These are phyloP conservation scores for Anthracocystis panici-leucophaei DNA, from an alignment of 1,284 basidiomycete species.

Conservation along the genomic window DNA sequence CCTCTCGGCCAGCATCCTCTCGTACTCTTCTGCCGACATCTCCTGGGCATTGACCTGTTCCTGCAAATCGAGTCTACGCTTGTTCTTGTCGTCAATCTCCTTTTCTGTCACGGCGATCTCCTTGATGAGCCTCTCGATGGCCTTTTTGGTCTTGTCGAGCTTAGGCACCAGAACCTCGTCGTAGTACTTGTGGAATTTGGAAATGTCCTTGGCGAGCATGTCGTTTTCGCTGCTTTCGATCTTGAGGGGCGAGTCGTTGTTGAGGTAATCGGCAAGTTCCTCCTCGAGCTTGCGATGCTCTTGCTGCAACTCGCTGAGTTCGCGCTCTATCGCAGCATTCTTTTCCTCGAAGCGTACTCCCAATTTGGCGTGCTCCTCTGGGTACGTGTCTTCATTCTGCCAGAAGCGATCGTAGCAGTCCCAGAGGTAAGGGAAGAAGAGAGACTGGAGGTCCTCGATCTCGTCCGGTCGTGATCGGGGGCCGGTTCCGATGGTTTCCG, in stretches of 20 bases:
- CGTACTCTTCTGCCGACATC: slow-evolving; percentile 65
- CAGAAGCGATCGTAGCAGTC: slow-evolving; percentile 68
- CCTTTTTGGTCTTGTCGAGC: slow-evolving; percentile 62
- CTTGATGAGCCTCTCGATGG: slow-evolving; percentile 55
- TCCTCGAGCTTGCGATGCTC: slow-evolving; percentile 52
- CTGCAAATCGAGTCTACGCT: slow-evolving; percentile 53
- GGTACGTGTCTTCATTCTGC: slow-evolving; percentile 67
- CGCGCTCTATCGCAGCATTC: slow-evolving; percentile 53
- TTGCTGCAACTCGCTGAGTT: slow-evolving; percentile 51
- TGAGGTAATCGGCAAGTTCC: slow-evolving; percentile 48
- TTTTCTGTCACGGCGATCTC: slow-evolving; percentile 46
- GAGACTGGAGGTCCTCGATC: slow-evolving; percentile 60
- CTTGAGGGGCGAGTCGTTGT: slow-evolving; percentile 59
- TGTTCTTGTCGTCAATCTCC: slow-evolving; percentile 56
- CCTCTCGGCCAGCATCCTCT: slow-evolving; percentile 59
- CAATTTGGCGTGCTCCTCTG: slow-evolving; percentile 64
- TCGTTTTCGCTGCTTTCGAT: slow-evolving; percentile 58
- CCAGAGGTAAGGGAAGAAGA: slow-evolving; percentile 68
- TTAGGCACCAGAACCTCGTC: slow-evolving; percentile 63
- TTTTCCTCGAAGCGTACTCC: slow-evolving; percentile 57
- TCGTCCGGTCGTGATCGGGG: slow-evolving; percentile 57
- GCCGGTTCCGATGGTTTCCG: slow-evolving; percentile 53
- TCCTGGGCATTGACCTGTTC: slow-evolving; percentile 62
- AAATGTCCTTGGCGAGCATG: slow-evolving; percentile 60
- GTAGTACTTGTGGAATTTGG: slow-evolving; percentile 65